phyloP scores from a whole-genome alignment of 371 early-diverging fungal genomes.

The Saksenaea vasiformis region DNA sequence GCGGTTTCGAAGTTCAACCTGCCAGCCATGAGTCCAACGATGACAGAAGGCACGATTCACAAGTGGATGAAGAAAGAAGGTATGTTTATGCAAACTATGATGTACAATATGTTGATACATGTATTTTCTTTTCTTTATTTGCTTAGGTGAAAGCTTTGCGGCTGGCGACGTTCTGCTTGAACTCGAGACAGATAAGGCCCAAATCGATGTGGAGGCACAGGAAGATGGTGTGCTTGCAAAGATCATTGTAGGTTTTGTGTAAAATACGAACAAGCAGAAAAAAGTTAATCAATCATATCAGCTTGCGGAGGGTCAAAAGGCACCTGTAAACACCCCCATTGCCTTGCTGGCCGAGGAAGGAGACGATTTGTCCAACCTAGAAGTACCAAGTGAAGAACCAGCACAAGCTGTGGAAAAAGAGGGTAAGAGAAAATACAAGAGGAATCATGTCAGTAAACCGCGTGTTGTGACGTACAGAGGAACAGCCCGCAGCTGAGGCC shows the following conservation, averaged over 20 bases:
- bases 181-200: slow-evolving; percentile 97
- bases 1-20: slow-evolving; percentile 78
- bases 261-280: slow-evolving; percentile 27
- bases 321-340: slow-evolving; percentile 71
- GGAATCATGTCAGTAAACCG: slow-evolving; percentile 4
- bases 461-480: neutral
- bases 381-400: slow-evolving; percentile 55
- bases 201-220: slow-evolving; percentile 95
- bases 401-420: slow-evolving; percentile 36
- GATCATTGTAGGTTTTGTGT: slow-evolving; percentile 66
- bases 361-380: slow-evolving; percentile 81
- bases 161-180: slow-evolving; percentile 91
- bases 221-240: slow-evolving; percentile 95
- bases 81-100: slow-evolving; percentile 14
- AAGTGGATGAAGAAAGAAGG: slow-evolving; percentile 88
- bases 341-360: slow-evolving; percentile 89
- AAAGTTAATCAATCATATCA: slow-evolving; percentile 13
- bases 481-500: slow-evolving; percentile 21
- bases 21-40: slow-evolving; percentile 97
- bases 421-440: neutral
- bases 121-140: neutral
- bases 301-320: slow-evolving; percentile 63
- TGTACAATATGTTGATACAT: neutral
- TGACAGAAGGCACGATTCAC: slow-evolving; percentile 94
- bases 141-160: slow-evolving; percentile 75